Percentiles rank a stretch among this genome's conserved stretches.
These are phyloP conservation scores for Paraphaeosphaeria sporulosa DNA, from an alignment of 2,329 filamentous ascomycete species.

Conservation along the genomic window DNA sequence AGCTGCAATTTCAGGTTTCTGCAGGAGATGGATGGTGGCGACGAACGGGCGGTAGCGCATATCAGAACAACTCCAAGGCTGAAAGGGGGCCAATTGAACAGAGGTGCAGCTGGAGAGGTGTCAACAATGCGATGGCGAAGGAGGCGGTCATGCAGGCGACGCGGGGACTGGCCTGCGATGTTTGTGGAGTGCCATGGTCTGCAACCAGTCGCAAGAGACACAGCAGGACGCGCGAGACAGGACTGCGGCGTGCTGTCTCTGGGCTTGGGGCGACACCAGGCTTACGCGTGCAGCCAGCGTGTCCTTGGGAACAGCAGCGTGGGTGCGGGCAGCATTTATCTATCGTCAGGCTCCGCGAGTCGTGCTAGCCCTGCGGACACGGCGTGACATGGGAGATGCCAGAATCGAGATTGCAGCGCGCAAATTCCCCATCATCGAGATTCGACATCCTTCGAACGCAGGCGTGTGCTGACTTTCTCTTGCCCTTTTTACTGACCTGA, in stretches of 20 bases:
- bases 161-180: constrained; percentile 8
- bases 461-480: neutral
- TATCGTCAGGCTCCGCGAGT: constrained; percentile 1
- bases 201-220: constrained; percentile 17
- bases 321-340: neutral
- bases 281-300: constrained; percentile 24
- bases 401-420: constrained; percentile 9
- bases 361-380: constrained; percentile 3
- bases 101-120: neutral
- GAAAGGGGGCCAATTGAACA: neutral
- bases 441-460: neutral
- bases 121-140: neutral
- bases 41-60: neutral
- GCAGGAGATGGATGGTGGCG: neutral
- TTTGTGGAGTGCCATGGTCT: constrained; percentile 5
- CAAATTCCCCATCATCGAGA: neutral
- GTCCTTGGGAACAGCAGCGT: neutral
- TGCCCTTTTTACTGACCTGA: neutral
- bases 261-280: constrained; percentile 4
- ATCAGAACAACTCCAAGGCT: neutral
- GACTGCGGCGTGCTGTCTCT: constrained; percentile 13
- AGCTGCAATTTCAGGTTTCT: constrained; percentile 1
- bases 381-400: constrained; percentile 7
- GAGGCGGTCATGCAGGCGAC: neutral
- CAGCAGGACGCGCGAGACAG: constrained; percentile 9